phyloP scores from a whole-genome alignment of 2,329 filamentous ascomycete genomes.

The Pestalotiopsis fici region DNA sequence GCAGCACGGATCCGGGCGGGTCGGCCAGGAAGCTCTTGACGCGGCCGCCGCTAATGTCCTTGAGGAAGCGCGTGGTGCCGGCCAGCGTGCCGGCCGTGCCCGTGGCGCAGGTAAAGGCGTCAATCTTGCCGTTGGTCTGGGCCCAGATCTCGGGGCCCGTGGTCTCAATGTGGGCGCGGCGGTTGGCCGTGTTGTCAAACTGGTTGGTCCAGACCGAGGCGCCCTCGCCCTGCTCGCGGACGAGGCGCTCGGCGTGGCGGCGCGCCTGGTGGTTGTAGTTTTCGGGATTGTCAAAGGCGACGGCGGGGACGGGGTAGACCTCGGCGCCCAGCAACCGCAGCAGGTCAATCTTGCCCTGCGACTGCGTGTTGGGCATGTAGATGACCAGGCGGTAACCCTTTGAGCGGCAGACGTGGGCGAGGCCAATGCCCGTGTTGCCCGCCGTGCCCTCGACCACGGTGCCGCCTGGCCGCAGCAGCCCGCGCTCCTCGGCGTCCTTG shows the following conservation, averaged over 20 bases:
- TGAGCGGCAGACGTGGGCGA: constrained; percentile 92
- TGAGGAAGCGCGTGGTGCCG: constrained; percentile 84
- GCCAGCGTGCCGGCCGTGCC: constrained; percentile 92
- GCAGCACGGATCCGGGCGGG: constrained; percentile 89
- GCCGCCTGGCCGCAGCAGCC: constrained; percentile 79
- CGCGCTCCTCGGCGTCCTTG: constrained; percentile 87
- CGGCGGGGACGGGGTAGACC: constrained; percentile 93
- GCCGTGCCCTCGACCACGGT: constrained; percentile 97
- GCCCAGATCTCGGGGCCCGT: constrained; percentile 97
- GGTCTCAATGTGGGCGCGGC: constrained; percentile 92
- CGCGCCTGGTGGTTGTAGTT: constrained; percentile 98
- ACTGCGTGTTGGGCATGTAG: constrained; percentile 99
- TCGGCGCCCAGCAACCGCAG: constrained; percentile 89
- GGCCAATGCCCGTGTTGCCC: constrained; percentile 95
- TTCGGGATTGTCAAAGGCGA: constrained; percentile 89
- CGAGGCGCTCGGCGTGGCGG: constrained; percentile 81
- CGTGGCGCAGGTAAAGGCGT: constrained; percentile 94
- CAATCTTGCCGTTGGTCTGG: constrained; percentile 81
- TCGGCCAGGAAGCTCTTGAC: constrained; percentile 92
- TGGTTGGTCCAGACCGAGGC: constrained; percentile 95
- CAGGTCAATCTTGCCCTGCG: constrained; percentile 95
- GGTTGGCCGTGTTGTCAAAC: constrained; percentile 95
- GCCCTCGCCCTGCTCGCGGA: constrained; percentile 51
- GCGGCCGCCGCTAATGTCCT: constrained; percentile 73
- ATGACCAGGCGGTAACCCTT: constrained; percentile 95